phyloP scores from a whole-genome alignment of 2,329 filamentous ascomycete species.

The Trichoderma brevicompactum region DNA sequence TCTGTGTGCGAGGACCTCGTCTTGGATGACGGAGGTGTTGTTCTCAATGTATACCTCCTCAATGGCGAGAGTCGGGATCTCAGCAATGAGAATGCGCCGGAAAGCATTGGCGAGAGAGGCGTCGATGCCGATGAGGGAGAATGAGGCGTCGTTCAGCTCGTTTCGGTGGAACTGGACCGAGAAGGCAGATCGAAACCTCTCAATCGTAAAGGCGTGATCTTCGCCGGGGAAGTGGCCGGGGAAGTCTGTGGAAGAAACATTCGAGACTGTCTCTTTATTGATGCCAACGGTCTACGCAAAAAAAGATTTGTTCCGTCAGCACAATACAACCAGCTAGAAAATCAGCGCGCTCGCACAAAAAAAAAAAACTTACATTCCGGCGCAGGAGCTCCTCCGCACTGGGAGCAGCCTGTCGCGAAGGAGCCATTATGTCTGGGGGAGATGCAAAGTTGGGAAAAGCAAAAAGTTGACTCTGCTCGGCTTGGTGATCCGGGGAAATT shows the following conservation, averaged over 20 bases:
- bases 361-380: constrained; percentile 59
- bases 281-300: constrained; percentile 77
- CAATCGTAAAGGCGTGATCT: constrained; percentile 77
- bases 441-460: constrained; percentile 18
- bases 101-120: constrained; percentile 96
- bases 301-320: neutral
- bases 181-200: constrained; percentile 72
- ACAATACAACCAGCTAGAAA: neutral
- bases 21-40: constrained; percentile 97
- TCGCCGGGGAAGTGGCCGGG: constrained; percentile 90
- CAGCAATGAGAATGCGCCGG: constrained; percentile 91
- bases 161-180: constrained; percentile 84
- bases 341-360: neutral
- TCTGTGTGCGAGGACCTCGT: constrained; percentile 91
- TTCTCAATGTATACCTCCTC: constrained; percentile 92
- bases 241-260: constrained; percentile 89
- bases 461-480: neutral
- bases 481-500: constrained; percentile 34
- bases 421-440: constrained; percentile 37
- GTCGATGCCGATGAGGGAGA: constrained; percentile 90
- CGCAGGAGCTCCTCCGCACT: constrained; percentile 62
- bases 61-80: constrained; percentile 92
- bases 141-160: constrained; percentile 74
- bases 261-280: constrained; percentile 86
- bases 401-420: constrained; percentile 44